Percentiles rank a stretch among this genome's conserved stretches.
phyloP scores from a whole-genome alignment of 805 yeast genomes.

The Helenozyma rhizophorensis region DNA sequence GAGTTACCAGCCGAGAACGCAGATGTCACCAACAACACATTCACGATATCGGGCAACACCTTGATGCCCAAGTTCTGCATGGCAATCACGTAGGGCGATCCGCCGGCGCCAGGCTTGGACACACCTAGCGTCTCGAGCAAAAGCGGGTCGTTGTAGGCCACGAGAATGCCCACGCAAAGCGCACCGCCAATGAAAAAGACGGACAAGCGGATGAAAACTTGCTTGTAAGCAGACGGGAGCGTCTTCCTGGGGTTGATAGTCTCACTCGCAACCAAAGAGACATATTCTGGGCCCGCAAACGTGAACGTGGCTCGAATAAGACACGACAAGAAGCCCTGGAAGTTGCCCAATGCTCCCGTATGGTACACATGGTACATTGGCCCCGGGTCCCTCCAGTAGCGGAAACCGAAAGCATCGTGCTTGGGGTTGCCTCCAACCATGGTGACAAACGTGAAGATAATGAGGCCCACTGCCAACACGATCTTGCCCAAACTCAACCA shows the following conservation, averaged over 20 bases:
- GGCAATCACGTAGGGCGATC: slow-evolving; percentile 85
- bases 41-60: slow-evolving; percentile 70
- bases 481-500: slow-evolving; percentile 40
- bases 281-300: slow-evolving; percentile 82
- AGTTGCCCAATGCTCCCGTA: slow-evolving; percentile 57
- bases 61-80: slow-evolving; percentile 59
- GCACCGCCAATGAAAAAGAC: slow-evolving; percentile 71
- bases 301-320: slow-evolving; percentile 71
- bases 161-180: slow-evolving; percentile 71
- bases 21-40: slow-evolving; percentile 71
- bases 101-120: slow-evolving; percentile 67
- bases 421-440: slow-evolving; percentile 21
- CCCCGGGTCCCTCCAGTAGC: slow-evolving; percentile 17
- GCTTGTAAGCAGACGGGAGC: slow-evolving; percentile 74
- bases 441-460: slow-evolving; percentile 15
- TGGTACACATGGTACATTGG: slow-evolving; percentile 15
- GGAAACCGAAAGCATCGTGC: slow-evolving; percentile 17
- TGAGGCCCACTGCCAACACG: slow-evolving; percentile 17
- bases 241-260: slow-evolving; percentile 65
- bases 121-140: slow-evolving; percentile 52
- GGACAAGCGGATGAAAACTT: slow-evolving; percentile 64
- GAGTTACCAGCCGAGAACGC: slow-evolving; percentile 82
- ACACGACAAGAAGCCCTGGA: slow-evolving; percentile 69
- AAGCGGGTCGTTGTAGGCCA: slow-evolving; percentile 63
- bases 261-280: slow-evolving; percentile 84